These are phyloP conservation scores for Emericellopsis atlantica DNA, from an alignment of 2,329 filamentous ascomycete genomes.

Conservation along the genomic window DNA sequence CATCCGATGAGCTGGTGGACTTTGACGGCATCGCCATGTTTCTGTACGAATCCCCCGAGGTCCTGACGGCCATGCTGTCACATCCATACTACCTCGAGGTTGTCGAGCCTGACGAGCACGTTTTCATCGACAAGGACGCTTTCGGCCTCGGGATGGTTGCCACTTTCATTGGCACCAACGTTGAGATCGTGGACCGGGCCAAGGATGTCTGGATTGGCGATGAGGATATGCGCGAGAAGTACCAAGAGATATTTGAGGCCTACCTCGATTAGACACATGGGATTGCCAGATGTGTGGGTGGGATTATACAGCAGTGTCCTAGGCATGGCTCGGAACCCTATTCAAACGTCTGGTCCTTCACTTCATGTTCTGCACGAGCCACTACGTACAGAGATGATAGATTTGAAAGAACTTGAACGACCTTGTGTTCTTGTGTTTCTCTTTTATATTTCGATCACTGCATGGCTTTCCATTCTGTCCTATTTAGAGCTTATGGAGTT, in stretches of 20 bases:
- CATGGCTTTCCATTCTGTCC: no score
- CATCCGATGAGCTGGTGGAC: slow-evolving; percentile 9
- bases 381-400: no score
- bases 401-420: no score
- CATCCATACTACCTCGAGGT: slow-evolving; percentile 15
- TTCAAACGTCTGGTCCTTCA: no score
- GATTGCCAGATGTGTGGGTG: background rate
- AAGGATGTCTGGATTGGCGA: slow-evolving; percentile 12
- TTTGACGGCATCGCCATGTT: slow-evolving; percentile 18
- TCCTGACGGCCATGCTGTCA: slow-evolving; percentile 10
- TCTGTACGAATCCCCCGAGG: slow-evolving; percentile 10
- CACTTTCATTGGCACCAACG: slow-evolving; percentile 9
- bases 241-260: slow-evolving; percentile 9
- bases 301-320: no score
- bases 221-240: slow-evolving; percentile 6
- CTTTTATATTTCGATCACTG: no score
- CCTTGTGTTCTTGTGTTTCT: no score
- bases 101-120: slow-evolving; percentile 14
- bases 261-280: background rate
- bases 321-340: no score
- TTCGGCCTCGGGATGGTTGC: slow-evolving; percentile 14
- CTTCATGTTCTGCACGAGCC: no score
- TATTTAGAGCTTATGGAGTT: no score
- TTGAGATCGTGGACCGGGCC: slow-evolving; percentile 10
- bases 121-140: slow-evolving; percentile 15